A percentile compares a stretch with the other conserved stretches of the same genome.
These are phyloP conservation scores for Lipomyces sp. DNA, from an alignment of 805 yeast species.

Conservation along the genomic window DNA sequence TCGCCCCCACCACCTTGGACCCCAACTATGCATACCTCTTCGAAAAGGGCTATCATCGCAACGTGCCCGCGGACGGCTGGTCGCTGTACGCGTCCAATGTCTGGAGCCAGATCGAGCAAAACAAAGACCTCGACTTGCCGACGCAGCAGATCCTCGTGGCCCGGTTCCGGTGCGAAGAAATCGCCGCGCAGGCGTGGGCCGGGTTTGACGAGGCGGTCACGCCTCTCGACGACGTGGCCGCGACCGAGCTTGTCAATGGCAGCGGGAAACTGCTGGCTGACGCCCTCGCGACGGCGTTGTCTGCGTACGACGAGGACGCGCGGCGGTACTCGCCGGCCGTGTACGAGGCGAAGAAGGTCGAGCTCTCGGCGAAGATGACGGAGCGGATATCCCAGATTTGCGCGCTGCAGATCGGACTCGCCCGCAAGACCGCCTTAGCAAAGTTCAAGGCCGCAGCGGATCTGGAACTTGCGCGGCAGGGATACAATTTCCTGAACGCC, in stretches of 20 bases:
- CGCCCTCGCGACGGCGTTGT: constrained; percentile 49
- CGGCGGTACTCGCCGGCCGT: constrained; percentile 68
- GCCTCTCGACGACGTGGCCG: constrained; percentile 34
- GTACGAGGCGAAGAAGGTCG: constrained; percentile 58
- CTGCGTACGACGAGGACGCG: constrained; percentile 65
- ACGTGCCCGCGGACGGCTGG: constrained; percentile 95
- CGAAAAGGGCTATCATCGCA: constrained; percentile 70
- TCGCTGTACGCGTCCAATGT: constrained; percentile 81
- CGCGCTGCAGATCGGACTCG: constrained; percentile 41
- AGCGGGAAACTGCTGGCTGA: constrained; percentile 46
- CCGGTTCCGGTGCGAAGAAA: constrained; percentile 90
- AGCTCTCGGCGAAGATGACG: constrained; percentile 51
- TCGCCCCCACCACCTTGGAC: constrained; percentile 21
- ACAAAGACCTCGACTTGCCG: constrained; percentile 92
- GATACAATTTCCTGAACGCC: constrained; percentile 33
- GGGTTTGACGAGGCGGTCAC: constrained; percentile 43
- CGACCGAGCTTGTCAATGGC: constrained; percentile 29
- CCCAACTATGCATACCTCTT: constrained; percentile 55
- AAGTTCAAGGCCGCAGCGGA: constrained; percentile 29
- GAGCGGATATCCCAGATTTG: constrained; percentile 46
- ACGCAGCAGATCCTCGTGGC: constrained; percentile 96
- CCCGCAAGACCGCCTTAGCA: constrained; percentile 40
- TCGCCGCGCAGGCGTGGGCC: constrained; percentile 53
- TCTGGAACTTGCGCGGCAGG: constrained; percentile 19
- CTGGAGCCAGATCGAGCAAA: constrained; percentile 91